phyloP scores from a whole-genome alignment of 2,329 filamentous ascomycete species.

The Coniosporium tulheliwenetii region DNA sequence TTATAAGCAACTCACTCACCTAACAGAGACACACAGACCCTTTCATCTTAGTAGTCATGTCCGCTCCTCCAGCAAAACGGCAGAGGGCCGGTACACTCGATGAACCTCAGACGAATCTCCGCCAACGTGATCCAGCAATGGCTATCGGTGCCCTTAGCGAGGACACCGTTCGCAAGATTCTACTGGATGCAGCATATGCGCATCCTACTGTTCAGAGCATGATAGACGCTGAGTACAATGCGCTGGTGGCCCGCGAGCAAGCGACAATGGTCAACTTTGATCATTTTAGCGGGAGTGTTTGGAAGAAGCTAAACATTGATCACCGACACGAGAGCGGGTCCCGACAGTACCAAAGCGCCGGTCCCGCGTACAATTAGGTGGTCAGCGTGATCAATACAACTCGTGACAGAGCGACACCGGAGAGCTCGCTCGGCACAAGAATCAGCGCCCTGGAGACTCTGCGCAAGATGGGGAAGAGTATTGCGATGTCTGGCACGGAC shows the following conservation, averaged over 20 bases:
- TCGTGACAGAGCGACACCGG: not conserved
- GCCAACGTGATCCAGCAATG: not conserved
- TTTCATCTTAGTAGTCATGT: not conserved
- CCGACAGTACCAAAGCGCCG: not conserved
- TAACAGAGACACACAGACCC: not conserved
- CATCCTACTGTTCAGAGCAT: not conserved
- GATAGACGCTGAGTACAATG: not conserved
- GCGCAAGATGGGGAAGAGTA: constrained; percentile 4
- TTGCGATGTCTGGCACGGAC: not conserved
- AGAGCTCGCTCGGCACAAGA: constrained; percentile 1
- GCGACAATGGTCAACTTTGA: not conserved
- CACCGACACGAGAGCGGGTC: not conserved
- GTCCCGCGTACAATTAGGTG: not conserved
- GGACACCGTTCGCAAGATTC: not conserved
- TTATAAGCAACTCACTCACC: not conserved
- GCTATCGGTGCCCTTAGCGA: not conserved
- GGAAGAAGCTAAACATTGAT: not conserved
- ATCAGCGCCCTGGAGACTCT: constrained; percentile 3
- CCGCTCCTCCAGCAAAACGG: not conserved
- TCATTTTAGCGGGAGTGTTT: not conserved
- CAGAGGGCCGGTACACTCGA: not conserved
- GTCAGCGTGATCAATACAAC: not conserved
- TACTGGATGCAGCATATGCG: not conserved
- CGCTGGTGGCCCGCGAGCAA: not conserved
- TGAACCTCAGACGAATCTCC: not conserved